A percentile compares a stretch with the other conserved stretches of the same genome.
phyloP scores from a whole-genome alignment of 148 eudicot species.

The Arbutus unedo region DNA sequence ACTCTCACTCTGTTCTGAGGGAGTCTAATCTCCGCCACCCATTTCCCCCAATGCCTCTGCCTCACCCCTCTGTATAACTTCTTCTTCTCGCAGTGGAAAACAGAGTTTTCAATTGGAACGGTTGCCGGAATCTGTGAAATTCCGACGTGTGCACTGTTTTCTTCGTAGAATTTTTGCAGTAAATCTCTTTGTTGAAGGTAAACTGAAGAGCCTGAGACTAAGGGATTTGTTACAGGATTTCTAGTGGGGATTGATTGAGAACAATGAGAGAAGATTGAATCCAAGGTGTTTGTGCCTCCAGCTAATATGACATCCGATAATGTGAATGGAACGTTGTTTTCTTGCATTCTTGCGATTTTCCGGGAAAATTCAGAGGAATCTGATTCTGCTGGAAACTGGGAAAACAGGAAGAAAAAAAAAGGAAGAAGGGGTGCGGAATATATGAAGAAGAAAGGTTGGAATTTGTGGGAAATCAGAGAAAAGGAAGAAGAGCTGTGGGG shows the following conservation, averaged over 20 bases:
- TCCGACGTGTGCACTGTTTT: slow-evolving; percentile 30
- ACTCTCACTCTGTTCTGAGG: slow-evolving; percentile 92
- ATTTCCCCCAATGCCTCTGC: slow-evolving; percentile 97
- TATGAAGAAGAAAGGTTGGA: not conserved
- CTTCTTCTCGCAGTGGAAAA: slow-evolving; percentile 29
- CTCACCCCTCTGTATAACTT: slow-evolving; percentile 93
- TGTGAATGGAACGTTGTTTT: slow-evolving; percentile 28
- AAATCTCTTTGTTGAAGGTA: slow-evolving; percentile 70
- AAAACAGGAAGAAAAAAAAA: slow-evolving; percentile 23
- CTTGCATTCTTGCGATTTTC: slow-evolving; percentile 41
- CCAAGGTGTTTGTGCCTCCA: slow-evolving; percentile 61
- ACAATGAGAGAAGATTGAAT: slow-evolving; percentile 67
- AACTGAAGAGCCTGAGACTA: slow-evolving; percentile 79
- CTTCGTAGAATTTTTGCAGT: slow-evolving; percentile 55
- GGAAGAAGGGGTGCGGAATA: not conserved
- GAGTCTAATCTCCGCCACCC: slow-evolving; percentile 96
- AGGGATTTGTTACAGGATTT: slow-evolving; percentile 35
- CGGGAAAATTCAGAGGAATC: slow-evolving; percentile 2
- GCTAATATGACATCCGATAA: slow-evolving; percentile 60
- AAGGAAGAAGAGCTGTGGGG: not conserved
- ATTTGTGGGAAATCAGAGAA: not conserved
- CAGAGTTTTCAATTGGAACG: slow-evolving; percentile 19
- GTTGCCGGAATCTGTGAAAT: slow-evolving; percentile 12
- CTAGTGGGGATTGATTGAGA: slow-evolving; percentile 29
- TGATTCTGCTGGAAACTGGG: slow-evolving; percentile 5